Evolutionary conservation across 1,284 basidiomycete genomes (phyloP).

Genomic region (Cutaneotrichosporon cyanovorans): DNA sequence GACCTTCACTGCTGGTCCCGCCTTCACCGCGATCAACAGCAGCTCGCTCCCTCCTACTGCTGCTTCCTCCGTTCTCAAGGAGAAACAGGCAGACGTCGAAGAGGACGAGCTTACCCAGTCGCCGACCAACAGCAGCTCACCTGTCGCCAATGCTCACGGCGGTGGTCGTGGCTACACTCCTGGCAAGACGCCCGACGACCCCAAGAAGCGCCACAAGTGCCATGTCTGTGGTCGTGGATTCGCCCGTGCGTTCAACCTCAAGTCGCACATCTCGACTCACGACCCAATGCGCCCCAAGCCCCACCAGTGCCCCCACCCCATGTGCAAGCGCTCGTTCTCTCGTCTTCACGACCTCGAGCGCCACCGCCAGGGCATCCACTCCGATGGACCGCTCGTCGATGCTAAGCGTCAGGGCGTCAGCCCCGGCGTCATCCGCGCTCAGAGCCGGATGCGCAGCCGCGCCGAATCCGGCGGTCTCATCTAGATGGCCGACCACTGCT

Average conservation of each 20-base stretch:
- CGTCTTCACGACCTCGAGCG: constrained; percentile 47
- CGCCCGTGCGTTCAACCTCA: constrained; percentile 47
- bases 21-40: background rate
- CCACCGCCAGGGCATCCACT: constrained; percentile 47
- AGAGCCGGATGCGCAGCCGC: constrained; percentile 36
- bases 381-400: constrained; percentile 44
- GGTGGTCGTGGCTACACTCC: constrained; percentile 45
- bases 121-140: constrained; percentile 10
- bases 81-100: constrained; percentile 3
- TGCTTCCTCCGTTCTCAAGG: constrained; percentile 2
- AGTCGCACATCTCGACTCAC: constrained; percentile 46
- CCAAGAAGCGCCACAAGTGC: constrained; percentile 47
- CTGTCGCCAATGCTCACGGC: constrained; percentile 38
- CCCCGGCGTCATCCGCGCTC: constrained; percentile 41
- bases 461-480: constrained; percentile 38
- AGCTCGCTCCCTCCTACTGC: background rate
- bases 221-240: constrained; percentile 45
- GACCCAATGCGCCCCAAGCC: constrained; percentile 46
- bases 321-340: constrained; percentile 45
- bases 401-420: constrained; percentile 42
- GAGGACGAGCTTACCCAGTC: constrained; percentile 14
- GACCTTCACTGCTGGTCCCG: constrained; percentile 13
- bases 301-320: constrained; percentile 42
- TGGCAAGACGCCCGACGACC: constrained; percentile 46
- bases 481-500: constrained; percentile 15